Evolutionary conservation across 768 basidiomycete genomes (phyloP).

Genomic region (Strobilomyces dryophilus): DNA sequence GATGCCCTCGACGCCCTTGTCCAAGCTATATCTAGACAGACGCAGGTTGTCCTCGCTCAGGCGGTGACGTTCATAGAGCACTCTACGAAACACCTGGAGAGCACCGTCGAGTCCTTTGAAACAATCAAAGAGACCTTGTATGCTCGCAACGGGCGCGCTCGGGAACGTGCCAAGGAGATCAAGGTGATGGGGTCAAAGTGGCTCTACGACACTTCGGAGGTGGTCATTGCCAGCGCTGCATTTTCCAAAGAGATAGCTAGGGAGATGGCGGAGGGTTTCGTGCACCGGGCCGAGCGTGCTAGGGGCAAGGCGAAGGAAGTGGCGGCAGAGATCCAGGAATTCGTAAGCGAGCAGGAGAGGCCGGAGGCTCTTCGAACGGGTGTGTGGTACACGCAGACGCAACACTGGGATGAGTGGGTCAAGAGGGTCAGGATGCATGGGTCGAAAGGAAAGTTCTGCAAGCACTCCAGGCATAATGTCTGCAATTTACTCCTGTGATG

Average conservation of each 20-base stretch:
- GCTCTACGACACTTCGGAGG: constrained; percentile 40
- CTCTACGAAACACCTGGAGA: constrained; percentile 37
- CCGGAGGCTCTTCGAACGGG: constrained; percentile 12
- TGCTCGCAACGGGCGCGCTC: constrained; percentile 50
- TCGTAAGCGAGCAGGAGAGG: constrained; percentile 20
- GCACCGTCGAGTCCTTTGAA: constrained; percentile 35
- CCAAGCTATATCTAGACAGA: constrained; percentile 46
- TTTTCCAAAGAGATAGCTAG: constrained; percentile 42
- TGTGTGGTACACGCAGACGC: constrained; percentile 17
- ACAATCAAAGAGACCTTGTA: constrained; percentile 37
- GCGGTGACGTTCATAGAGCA: constrained; percentile 42
- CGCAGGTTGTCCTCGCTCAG: constrained; percentile 21
- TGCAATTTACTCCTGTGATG: constrained; percentile 11
- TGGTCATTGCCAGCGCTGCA: constrained; percentile 38
- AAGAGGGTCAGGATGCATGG: constrained; percentile 2
- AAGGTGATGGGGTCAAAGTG: constrained; percentile 46
- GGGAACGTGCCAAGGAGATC: constrained; percentile 49
- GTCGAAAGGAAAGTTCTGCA: constrained; percentile 11
- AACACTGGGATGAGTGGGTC: constrained; percentile 20
- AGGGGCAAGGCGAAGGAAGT: constrained; percentile 43
- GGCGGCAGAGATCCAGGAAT: constrained; percentile 31
- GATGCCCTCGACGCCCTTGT: constrained; percentile 58
- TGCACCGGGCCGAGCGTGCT: constrained; percentile 40
- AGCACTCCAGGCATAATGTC: constrained; percentile 11
- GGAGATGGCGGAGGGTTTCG: constrained; percentile 34